phyloP scores from a whole-genome alignment of 768 basidiomycete species.

The Leccinum disarticulatum region DNA sequence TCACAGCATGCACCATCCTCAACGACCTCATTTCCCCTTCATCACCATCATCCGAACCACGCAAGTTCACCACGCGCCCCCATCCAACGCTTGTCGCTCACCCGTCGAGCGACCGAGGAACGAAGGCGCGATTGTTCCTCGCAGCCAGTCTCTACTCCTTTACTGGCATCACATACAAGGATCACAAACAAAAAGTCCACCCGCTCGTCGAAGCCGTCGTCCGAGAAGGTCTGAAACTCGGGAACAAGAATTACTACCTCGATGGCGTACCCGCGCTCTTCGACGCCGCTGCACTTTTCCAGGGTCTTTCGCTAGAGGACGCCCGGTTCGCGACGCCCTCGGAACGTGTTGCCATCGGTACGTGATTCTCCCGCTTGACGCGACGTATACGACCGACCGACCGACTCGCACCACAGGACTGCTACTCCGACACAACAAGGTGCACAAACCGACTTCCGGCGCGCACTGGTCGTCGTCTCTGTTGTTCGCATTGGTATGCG shows the following conservation, averaged over 20 bases:
- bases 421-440: constrained; percentile 60
- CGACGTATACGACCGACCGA: background rate
- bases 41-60: constrained; percentile 15
- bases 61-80: constrained; percentile 18
- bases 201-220: constrained; percentile 68
- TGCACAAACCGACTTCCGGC: constrained; percentile 64
- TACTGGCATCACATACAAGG: constrained; percentile 52
- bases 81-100: constrained; percentile 41
- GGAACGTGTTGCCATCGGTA: constrained; percentile 62
- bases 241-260: constrained; percentile 71
- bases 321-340: constrained; percentile 39
- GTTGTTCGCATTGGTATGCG: constrained; percentile 73
- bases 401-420: constrained; percentile 44
- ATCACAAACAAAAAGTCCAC: constrained; percentile 62
- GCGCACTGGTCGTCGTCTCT: constrained; percentile 71
- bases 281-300: constrained; percentile 46
- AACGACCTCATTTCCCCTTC: constrained; percentile 42
- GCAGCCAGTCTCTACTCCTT: constrained; percentile 78
- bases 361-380: constrained; percentile 11
- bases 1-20: constrained; percentile 62
- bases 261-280: constrained; percentile 75
- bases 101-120: constrained; percentile 30
- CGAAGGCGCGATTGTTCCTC: constrained; percentile 67
- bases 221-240: constrained; percentile 82
- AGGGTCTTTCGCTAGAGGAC: constrained; percentile 30